Conservation (phyloP, 805 yeast genomes). For the Metschnikowia henanensis region DNA sequence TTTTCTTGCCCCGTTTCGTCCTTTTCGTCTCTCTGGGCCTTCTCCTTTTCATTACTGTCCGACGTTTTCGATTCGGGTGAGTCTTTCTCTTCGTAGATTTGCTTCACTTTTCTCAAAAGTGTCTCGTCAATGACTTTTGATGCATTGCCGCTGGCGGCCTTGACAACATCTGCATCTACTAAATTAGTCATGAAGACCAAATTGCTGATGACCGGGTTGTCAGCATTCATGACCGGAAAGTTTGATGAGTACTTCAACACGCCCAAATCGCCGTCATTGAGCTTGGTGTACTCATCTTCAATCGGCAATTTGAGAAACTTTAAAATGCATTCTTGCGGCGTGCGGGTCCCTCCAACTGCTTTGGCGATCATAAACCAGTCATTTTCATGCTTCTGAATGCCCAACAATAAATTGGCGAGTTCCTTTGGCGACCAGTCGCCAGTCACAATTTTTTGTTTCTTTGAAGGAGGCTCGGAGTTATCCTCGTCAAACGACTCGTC, state of each 20-base stretch:
- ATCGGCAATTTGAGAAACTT: constrained; percentile 79
- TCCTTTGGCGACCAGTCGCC: constrained; percentile 69
- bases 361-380: constrained; percentile 82
- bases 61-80: constrained; percentile 2
- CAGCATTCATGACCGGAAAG: constrained; percentile 80
- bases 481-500: background rate
- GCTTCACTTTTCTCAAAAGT: constrained; percentile 37
- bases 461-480: constrained; percentile 19
- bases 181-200: constrained; percentile 81
- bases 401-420: constrained; percentile 58
- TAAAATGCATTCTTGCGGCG: constrained; percentile 77
- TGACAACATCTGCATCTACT: constrained; percentile 84
- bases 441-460: constrained; percentile 23
- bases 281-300: constrained; percentile 68
- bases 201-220: constrained; percentile 94
- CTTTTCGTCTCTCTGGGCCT: too few species aligned
- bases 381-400: constrained; percentile 58
- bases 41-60: too few species aligned
- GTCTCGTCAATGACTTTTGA: constrained; percentile 48
- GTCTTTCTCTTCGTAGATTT: constrained; percentile 25
- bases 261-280: constrained; percentile 49
- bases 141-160: constrained; percentile 73
- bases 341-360: constrained; percentile 59
- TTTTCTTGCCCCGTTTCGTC: constrained; percentile 7
- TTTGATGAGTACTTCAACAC: constrained; percentile 81